phyloP scores from a whole-genome alignment of 345 rosid genomes.

The Populus ilicifolia region DNA sequence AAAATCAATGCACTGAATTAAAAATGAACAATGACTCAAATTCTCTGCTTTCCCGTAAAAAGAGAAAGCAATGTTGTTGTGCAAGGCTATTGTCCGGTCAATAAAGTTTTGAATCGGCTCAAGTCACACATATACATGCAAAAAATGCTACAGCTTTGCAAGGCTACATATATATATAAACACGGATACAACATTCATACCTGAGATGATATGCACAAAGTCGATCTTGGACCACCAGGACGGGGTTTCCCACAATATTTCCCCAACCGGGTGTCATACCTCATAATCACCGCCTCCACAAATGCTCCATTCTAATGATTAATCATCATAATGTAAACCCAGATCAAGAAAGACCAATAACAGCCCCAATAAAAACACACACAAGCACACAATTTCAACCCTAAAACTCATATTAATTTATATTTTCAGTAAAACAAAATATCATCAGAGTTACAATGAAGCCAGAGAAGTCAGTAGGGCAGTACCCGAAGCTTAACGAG shows the following conservation, averaged over 20 bases:
- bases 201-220: conserved; percentile 92
- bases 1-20: too few relatives aligned
- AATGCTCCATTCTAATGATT: conserved; percentile 64
- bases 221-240: conserved; percentile 76
- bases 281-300: conserved; percentile 94
- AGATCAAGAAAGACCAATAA: conserved; percentile 1
- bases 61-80: too few relatives aligned
- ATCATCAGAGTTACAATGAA: neutral
- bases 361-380: neutral
- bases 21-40: too few relatives aligned
- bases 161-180: neutral
- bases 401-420: neutral
- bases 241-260: conserved; percentile 82
- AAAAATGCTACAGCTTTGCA: neutral
- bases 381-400: neutral
- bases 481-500: conserved; percentile 74
- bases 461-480: neutral
- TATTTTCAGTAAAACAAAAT: neutral
- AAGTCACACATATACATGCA: neutral
- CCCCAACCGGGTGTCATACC: conserved; percentile 83
- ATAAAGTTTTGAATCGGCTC: neutral
- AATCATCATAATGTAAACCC: neutral
- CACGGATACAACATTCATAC: conserved; percentile 24
- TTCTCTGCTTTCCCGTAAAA: too few relatives aligned
- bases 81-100: neutral